A percentile compares a stretch with the other conserved stretches of the same genome.
phyloP scores from a whole-genome alignment of 73 alveolate species.

The Paramecium sexaurelia region DNA sequence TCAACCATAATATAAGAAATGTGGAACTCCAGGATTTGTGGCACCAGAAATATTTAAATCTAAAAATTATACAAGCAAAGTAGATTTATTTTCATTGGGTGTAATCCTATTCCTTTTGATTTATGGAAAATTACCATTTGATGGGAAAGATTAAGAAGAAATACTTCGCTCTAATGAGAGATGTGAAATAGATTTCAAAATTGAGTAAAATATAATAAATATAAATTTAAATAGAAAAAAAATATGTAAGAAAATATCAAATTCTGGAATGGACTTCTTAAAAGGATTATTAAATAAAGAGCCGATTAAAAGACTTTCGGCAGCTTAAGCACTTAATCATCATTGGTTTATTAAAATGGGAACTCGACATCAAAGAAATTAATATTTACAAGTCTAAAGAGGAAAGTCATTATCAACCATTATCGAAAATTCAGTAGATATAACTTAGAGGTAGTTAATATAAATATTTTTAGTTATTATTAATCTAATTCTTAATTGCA shows the following conservation, averaged over 20 bases:
- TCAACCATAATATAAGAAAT: slow-evolving; percentile 56
- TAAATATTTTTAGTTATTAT: background rate
- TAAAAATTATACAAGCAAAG: slow-evolving; percentile 54
- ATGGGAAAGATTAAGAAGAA: slow-evolving; percentile 68
- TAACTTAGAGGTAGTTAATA: slow-evolving; percentile 43
- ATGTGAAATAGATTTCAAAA: slow-evolving; percentile 52
- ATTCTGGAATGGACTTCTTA: slow-evolving; percentile 64
- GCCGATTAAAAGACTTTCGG: slow-evolving; percentile 66
- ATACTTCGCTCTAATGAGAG: slow-evolving; percentile 53
- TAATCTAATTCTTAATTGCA: slow-evolving; percentile 31
- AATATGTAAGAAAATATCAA: slow-evolving; percentile 53
- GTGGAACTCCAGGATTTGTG: slow-evolving; percentile 70
- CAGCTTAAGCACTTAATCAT: slow-evolving; percentile 63
- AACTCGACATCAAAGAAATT: slow-evolving; percentile 46
- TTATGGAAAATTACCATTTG: slow-evolving; percentile 66
- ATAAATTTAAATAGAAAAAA: slow-evolving; percentile 23
- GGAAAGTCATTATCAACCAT: slow-evolving; percentile 65
- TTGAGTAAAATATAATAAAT: slow-evolving; percentile 28
- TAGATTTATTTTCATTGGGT: slow-evolving; percentile 65
- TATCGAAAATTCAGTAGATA: slow-evolving; percentile 41
- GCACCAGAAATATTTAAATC: slow-evolving; percentile 68
- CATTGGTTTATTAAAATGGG: slow-evolving; percentile 69
- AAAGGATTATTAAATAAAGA: slow-evolving; percentile 66
- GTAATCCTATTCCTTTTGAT: slow-evolving; percentile 44
- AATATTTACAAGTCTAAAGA: background rate